Evolutionary conservation across 2,329 filamentous ascomycete species (phyloP).

Genomic region (Clonostachys rosea): DNA sequence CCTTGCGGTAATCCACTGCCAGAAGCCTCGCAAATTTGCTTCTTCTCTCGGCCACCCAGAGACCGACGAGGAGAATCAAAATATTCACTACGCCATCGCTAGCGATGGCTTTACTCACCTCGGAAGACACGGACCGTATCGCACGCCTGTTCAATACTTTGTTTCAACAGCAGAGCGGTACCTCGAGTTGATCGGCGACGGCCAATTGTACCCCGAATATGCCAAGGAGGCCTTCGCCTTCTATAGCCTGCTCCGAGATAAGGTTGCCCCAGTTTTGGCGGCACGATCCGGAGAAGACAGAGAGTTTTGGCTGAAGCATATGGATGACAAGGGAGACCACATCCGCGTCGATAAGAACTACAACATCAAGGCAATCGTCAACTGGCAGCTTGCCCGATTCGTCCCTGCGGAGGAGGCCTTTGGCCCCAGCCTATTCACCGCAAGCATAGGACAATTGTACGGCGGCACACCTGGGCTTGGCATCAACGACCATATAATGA

Average conservation of each 20-base stretch:
- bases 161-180: constrained; percentile 13
- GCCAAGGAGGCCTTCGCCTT: constrained; percentile 22
- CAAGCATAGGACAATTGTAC: neutral
- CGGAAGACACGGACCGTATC: constrained; percentile 9
- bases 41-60: neutral
- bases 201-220: constrained; percentile 20
- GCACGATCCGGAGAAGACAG: constrained; percentile 7
- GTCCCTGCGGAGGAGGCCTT: constrained; percentile 1
- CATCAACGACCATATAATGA: neutral
- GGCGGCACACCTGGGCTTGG: neutral
- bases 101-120: constrained; percentile 12
- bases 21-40: neutral
- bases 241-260: constrained; percentile 28
- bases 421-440: constrained; percentile 1
- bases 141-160: constrained; percentile 10
- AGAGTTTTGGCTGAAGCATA: constrained; percentile 34
- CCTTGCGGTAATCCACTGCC: neutral
- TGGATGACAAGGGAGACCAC: constrained; percentile 40
- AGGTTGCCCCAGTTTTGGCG: neutral
- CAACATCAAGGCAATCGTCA: constrained; percentile 42
- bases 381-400: constrained; percentile 31
- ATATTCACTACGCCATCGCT: neutral
- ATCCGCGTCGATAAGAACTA: constrained; percentile 37
- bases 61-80: neutral
- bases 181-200: constrained; percentile 18